Conservation (phyloP, 768 basidiomycete genomes). For the Leucocoprinus birnbaumii region DNA sequence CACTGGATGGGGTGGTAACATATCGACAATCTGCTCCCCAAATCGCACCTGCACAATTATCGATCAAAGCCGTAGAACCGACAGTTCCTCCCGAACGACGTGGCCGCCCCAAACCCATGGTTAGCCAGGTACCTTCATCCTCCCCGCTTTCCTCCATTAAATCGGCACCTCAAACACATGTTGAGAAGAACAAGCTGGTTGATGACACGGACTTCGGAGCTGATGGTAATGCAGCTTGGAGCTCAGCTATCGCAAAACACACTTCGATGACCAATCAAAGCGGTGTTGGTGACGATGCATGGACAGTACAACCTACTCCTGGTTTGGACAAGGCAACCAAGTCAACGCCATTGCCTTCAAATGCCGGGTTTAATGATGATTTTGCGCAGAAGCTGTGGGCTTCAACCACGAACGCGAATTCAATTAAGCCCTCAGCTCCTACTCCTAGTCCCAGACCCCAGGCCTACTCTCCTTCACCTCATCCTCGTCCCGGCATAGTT, state of each 20-base stretch:
- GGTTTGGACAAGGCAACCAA: slow-evolving; percentile 6
- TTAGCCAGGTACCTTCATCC: neutral
- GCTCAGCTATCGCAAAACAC: slow-evolving; percentile 3
- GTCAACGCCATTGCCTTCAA: neutral
- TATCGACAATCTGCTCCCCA: slow-evolving; percentile 7
- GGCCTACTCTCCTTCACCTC: slow-evolving; percentile 15
- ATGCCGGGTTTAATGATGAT: slow-evolving; percentile 63
- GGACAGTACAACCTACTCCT: slow-evolving; percentile 28
- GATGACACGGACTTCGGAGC: slow-evolving; percentile 31
- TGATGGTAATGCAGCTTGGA: slow-evolving; percentile 20
- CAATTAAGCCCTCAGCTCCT: slow-evolving; percentile 18
- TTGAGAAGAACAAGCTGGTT: slow-evolving; percentile 26
- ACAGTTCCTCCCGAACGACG: slow-evolving; percentile 1
- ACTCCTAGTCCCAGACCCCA: slow-evolving; percentile 18
- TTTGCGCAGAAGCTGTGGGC: slow-evolving; percentile 58
- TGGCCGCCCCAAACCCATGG: slow-evolving; percentile 3
- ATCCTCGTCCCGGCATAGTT: slow-evolving; percentile 11
- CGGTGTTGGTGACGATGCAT: slow-evolving; percentile 32
- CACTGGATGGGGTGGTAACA: slow-evolving; percentile 13
- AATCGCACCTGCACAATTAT: slow-evolving; percentile 3
- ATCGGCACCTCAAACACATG: neutral
- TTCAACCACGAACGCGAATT: slow-evolving; percentile 35
- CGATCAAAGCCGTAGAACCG: neutral
- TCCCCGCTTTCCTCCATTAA: slow-evolving; percentile 1
- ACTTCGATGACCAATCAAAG: neutral